phyloP scores from a whole-genome alignment of 495 filamentous ascomycete genomes.

The Aspergillus coremiiformis region DNA sequence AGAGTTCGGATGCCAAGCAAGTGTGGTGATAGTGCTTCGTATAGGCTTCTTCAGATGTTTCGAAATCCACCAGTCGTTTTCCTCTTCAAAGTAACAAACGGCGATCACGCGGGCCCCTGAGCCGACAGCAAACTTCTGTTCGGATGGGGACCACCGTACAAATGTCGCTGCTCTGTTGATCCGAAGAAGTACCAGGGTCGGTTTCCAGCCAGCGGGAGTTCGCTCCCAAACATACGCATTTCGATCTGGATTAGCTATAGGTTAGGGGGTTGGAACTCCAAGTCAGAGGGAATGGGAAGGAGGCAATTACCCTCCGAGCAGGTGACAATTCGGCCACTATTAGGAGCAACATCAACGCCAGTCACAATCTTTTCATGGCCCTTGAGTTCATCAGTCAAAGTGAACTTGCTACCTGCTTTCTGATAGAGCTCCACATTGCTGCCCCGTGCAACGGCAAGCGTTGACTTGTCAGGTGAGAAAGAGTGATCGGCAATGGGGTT shows the following conservation, averaged over 20 bases:
- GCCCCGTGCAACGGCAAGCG: slow-evolving; percentile 85
- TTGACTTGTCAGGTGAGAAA: slow-evolving; percentile 85
- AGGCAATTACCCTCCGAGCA: slow-evolving; percentile 75
- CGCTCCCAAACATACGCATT: slow-evolving; percentile 98
- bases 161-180: slow-evolving; percentile 96
- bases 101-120: slow-evolving; percentile 92
- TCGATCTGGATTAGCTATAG: slow-evolving; percentile 54
- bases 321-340: slow-evolving; percentile 85
- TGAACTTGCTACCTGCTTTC: slow-evolving; percentile 65
- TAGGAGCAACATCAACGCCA: slow-evolving; percentile 88
- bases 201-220: slow-evolving; percentile 85
- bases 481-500: slow-evolving; percentile 95
- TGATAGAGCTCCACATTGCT: slow-evolving; percentile 86
- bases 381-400: slow-evolving; percentile 81
- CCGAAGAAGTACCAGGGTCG: slow-evolving; percentile 90
- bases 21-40: slow-evolving; percentile 86
- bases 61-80: slow-evolving; percentile 99
- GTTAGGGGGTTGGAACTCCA: slow-evolving; percentile 4
- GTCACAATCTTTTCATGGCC: slow-evolving; percentile 97
- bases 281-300: not conserved
- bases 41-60: slow-evolving; percentile 99
- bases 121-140: slow-evolving; percentile 94
- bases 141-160: slow-evolving; percentile 94
- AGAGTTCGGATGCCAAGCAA: slow-evolving; percentile 95
- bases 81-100: slow-evolving; percentile 98